These are phyloP conservation scores for Pyropia haitanensis DNA, from an alignment of 23 red algal genomes.

Conservation along the genomic window DNA sequence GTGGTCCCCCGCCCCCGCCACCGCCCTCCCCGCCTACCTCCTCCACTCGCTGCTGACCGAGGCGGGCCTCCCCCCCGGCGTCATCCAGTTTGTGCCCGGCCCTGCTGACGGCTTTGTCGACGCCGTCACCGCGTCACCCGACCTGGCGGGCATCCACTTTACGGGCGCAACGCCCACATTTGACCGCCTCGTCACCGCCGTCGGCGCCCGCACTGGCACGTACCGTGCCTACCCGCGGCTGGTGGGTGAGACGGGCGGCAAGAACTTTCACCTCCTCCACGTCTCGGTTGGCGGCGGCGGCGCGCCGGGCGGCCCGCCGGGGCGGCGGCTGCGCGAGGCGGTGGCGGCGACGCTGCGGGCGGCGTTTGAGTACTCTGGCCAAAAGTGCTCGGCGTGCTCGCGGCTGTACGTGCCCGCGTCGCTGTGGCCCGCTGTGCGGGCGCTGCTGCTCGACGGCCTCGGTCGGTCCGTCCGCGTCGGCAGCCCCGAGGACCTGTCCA, in stretches of 20 bases:
- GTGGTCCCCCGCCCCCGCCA: constrained; percentile 29
- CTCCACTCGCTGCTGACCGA: constrained; percentile 26
- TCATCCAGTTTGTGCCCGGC: constrained; percentile 53
- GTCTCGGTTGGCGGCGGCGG: constrained; percentile 13
- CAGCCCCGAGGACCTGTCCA: constrained; percentile 15
- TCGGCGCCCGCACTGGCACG: constrained; percentile 3
- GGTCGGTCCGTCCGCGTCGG: constrained; percentile 19
- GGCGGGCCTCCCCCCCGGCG: constrained; percentile 59
- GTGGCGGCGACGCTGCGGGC: constrained; percentile 35
- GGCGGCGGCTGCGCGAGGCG: background rate
- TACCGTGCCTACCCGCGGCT: constrained; percentile 48
- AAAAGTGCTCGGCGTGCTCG: constrained; percentile 58
- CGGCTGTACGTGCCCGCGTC: constrained; percentile 43
- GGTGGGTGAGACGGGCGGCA: constrained; percentile 66
- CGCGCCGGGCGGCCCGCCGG: too few relatives aligned
- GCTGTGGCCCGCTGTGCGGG: constrained; percentile 36
- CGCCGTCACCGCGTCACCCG: background rate
- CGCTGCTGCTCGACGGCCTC: constrained; percentile 11
- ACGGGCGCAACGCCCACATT: constrained; percentile 42
- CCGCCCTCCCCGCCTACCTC: constrained; percentile 16
- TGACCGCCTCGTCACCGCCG: constrained; percentile 16
- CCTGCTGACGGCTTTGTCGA: constrained; percentile 7
- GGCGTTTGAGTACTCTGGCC: constrained; percentile 51
- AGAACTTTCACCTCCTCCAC: constrained; percentile 60
- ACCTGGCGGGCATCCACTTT: constrained; percentile 55